Percentiles rank a stretch among this genome's conserved stretches.
These are phyloP conservation scores for Neolentinus lepideus DNA, from an alignment of 1,284 basidiomycete species.

Conservation along the genomic window DNA sequence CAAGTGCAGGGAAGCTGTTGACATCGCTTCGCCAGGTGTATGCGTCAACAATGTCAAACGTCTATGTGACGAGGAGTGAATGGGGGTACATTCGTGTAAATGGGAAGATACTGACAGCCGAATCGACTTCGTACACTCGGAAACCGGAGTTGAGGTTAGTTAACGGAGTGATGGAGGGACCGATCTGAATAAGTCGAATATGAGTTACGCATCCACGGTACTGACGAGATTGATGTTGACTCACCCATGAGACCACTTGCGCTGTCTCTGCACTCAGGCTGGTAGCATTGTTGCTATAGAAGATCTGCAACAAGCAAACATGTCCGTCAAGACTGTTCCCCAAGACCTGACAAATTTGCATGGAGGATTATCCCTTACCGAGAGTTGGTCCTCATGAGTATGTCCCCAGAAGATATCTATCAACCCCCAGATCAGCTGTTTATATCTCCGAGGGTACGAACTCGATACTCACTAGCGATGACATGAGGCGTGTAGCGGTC, in stretches of 20 bases:
- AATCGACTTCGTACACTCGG: conserved; percentile 75
- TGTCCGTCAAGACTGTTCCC: not conserved
- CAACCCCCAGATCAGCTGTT: not conserved
- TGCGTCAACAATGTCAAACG: conserved; percentile 68
- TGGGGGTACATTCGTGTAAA: conserved; percentile 2
- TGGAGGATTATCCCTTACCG: too few species aligned
- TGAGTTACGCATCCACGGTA: not conserved
- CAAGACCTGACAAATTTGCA: not conserved
- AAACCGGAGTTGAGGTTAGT: conserved; percentile 77
- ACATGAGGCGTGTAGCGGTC: conserved; percentile 75
- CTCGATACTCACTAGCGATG: conserved; percentile 51
- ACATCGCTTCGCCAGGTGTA: conserved; percentile 70
- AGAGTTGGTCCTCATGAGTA: conserved; percentile 75
- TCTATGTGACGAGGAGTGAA: conserved; percentile 29
- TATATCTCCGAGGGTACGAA: conserved; percentile 5
- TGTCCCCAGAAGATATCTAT: conserved; percentile 76
- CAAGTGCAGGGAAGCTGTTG: conserved; percentile 46
- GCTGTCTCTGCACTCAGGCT: conserved; percentile 50
- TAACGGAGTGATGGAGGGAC: conserved; percentile 66
- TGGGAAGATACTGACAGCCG: conserved; percentile 36
- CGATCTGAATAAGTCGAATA: conserved; percentile 31
- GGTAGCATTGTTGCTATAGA: conserved; percentile 71
- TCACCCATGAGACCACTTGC: conserved; percentile 46
- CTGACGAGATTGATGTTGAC: conserved; percentile 7
- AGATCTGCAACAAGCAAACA: conserved; percentile 38